phyloP scores from a whole-genome alignment of 2,329 filamentous ascomycete genomes.

The Trichophyton benhamiae region DNA sequence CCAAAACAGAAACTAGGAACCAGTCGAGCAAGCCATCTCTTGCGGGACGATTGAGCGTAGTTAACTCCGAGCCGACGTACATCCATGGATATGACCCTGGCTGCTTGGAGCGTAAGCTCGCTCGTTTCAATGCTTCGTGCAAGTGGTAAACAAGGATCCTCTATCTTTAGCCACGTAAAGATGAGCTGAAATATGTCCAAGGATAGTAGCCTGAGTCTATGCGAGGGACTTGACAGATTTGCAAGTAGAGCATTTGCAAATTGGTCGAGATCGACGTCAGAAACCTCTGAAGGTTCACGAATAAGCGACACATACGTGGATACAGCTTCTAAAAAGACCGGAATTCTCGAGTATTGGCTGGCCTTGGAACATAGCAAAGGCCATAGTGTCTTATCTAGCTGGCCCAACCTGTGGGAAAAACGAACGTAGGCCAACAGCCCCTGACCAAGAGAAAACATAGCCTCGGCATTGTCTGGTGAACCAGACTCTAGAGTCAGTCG shows the following conservation, averaged over 20 bases:
- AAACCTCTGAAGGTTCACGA: conserved; percentile 23
- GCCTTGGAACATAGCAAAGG: conserved; percentile 55
- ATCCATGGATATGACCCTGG: conserved; percentile 69
- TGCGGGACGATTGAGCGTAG: conserved; percentile 48
- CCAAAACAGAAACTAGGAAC: conserved; percentile 80
- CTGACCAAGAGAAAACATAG: conserved; percentile 61
- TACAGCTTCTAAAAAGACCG: conserved; percentile 54
- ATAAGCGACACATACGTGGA: conserved; percentile 37
- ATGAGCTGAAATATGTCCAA: conserved; percentile 59
- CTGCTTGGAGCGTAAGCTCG: conserved; percentile 62
- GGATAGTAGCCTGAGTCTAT: conserved; percentile 59
- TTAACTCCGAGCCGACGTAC: conserved; percentile 60
- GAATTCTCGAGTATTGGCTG: conserved; percentile 51
- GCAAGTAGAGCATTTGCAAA: conserved; percentile 54
- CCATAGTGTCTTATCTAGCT: conserved; percentile 50
- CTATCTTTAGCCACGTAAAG: conserved; percentile 37
- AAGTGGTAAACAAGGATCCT: conserved; percentile 36
- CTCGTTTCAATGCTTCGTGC: conserved; percentile 74
- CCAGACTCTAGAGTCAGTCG: conserved; percentile 53
- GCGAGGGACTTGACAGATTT: conserved; percentile 64
- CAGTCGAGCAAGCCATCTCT: conserved; percentile 56
- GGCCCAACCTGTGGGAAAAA: conserved; percentile 48
- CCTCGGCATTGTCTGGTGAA: conserved; percentile 48
- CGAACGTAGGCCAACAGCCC: conserved; percentile 62
- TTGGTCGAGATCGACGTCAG: conserved; percentile 46